Base-by-base conservation (phyloP, 148 eudicot genomes). In the Persicaria maculosa region DNA sequence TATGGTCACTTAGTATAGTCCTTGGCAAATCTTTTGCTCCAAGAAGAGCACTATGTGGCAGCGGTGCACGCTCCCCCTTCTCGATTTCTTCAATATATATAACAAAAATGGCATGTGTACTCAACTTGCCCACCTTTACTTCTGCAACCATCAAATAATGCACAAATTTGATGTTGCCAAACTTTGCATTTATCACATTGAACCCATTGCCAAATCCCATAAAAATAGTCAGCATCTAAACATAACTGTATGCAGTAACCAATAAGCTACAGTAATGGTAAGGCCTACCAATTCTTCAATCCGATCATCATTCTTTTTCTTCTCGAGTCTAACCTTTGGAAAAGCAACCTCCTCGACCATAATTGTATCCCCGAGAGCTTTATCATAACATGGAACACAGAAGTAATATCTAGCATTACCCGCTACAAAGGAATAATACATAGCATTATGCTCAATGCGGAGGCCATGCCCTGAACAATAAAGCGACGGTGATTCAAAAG, bases 81-180 rank as follows among this genome's bases (percentile, higher is more conserved):
- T 95, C 97, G 79, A 95, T 81, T 85, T 95, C 99, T 44, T 65
- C 75, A 19, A 95, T 77, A 75, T 20, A 20, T 20, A 20, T 92
- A 95, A 74, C 99, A 95, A 83, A 86, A 86, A 53, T 97, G 99
- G 77, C 99, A 95, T 44, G 96, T 90, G 71, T 92, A 92, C 75
- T 95, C 99, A 73, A 97, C 99, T 84, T 88, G 87, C 25, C 94
- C 99, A 80, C 97, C 99, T 79, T 90, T 90, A 84, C 92, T 90
- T 62, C 99, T 91, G 74, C 94, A 84, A 77, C 96, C 99, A 80
- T 95, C 92, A 72, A 92, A 95, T 72, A 92, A 81, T 43, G 99
- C 96, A 85, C 99, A 95, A 12, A 95, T 90, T 83, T 95, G 99
- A 88, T 95, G 99, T 82, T 95, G 99, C 97, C 99, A 95, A 74